Evolutionary conservation across 2,329 filamentous ascomycete genomes (phyloP).

Genomic region (Scortechinia acanthostroma): DNA sequence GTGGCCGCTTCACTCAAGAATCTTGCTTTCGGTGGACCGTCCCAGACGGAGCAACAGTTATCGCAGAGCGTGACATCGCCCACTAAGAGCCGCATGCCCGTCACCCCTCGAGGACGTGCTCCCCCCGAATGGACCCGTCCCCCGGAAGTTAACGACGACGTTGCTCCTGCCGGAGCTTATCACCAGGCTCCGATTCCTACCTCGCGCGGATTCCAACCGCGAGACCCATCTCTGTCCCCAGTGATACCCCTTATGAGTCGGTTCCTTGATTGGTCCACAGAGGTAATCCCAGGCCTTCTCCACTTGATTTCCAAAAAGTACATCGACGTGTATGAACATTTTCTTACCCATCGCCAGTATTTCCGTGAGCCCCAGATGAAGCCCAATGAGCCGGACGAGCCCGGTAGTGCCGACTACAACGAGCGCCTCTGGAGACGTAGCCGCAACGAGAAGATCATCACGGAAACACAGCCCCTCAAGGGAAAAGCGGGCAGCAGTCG

Average conservation of each 20-base stretch:
- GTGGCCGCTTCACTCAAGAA: conserved; percentile 57
- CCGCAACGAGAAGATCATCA: conserved; percentile 85
- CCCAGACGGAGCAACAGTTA: conserved; percentile 12
- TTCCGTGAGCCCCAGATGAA: conserved; percentile 99
- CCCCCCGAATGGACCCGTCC: conserved; percentile 38
- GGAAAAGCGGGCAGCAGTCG: conserved; percentile 75
- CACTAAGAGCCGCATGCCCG: conserved; percentile 10
- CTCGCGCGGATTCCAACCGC: conserved; percentile 67
- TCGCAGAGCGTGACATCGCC: conserved; percentile 21
- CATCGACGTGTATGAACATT: background rate
- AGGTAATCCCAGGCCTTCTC: background rate
- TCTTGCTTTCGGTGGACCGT: conserved; percentile 38
- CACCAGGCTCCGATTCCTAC: conserved; percentile 70
- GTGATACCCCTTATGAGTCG: conserved; percentile 71
- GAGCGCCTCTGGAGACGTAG: conserved; percentile 85
- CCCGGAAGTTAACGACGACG: conserved; percentile 69
- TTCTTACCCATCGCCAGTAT: conserved; percentile 46
- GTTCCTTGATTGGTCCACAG: conserved; percentile 92
- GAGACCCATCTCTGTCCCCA: conserved; percentile 49
- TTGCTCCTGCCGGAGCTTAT: conserved; percentile 62
- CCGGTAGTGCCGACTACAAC: conserved; percentile 93
- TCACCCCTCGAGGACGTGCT: conserved; percentile 12
- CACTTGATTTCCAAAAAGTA: too few species aligned
- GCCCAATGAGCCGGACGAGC: conserved; percentile 88
- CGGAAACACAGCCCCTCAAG: conserved; percentile 89